Evolutionary conservation across 2,329 filamentous ascomycete species (phyloP).

Genomic region (Colletotrichum sp.): DNA sequence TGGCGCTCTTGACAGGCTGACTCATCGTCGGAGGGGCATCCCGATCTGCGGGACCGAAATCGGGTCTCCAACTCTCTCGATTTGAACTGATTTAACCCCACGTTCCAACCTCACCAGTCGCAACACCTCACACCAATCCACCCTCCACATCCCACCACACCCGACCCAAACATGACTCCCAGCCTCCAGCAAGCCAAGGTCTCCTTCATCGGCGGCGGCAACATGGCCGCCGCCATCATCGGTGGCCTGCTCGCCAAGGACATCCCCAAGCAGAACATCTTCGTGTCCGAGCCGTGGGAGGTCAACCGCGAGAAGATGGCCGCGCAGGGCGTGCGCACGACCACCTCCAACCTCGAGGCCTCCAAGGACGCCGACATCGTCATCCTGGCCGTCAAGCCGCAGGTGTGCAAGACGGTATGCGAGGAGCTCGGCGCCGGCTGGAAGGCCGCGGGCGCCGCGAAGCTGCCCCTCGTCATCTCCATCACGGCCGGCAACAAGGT

Average conservation of each 20-base stretch:
- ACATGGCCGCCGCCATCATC: slow-evolving; percentile 58
- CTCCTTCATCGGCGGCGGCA: slow-evolving; percentile 44
- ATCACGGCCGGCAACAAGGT: slow-evolving; percentile 55
- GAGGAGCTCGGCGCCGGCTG: slow-evolving; percentile 43
- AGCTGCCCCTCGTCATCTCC: slow-evolving; percentile 49
- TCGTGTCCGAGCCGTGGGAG: slow-evolving; percentile 55
- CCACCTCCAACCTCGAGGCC: slow-evolving; percentile 49
- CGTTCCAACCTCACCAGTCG: not conserved
- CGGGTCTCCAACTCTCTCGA: not conserved
- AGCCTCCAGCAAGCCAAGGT: slow-evolving; percentile 11
- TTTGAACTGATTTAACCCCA: not conserved
- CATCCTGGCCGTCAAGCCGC: slow-evolving; percentile 56
- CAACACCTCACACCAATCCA: not conserved
- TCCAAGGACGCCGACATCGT: slow-evolving; percentile 47
- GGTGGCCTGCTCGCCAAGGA: slow-evolving; percentile 49
- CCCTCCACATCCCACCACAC: not conserved
- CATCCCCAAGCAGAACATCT: slow-evolving; percentile 47
- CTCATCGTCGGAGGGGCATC: not conserved
- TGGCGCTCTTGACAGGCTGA: not conserved
- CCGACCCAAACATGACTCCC: slow-evolving; percentile 4
- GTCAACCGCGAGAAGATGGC: slow-evolving; percentile 56
- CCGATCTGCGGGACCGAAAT: not conserved
- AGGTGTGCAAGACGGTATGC: slow-evolving; percentile 51
- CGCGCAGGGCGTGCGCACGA: slow-evolving; percentile 48
- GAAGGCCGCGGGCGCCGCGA: slow-evolving; percentile 30